A percentile compares a stretch with the other conserved stretches of the same genome.
Conservation (phyloP, 352 stramenopile genomes). For the Phytophthora fragariae region DNA sequence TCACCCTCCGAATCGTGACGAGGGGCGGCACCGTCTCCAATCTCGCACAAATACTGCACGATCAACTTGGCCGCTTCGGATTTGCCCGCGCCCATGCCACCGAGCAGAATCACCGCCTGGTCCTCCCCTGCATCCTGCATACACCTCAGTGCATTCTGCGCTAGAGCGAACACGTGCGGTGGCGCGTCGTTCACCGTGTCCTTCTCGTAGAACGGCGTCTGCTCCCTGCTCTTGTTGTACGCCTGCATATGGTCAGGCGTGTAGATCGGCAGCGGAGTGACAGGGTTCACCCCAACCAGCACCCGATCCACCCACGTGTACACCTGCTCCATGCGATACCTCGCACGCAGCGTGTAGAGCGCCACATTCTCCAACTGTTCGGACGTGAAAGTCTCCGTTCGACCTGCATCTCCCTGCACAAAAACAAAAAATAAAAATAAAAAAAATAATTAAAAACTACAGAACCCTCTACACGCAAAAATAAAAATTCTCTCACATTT, state of each 20-base stretch:
- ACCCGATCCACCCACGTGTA: slow-evolving; percentile 88
- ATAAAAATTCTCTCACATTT: slow-evolving; percentile 43
- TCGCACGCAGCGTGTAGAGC: slow-evolving; percentile 74
- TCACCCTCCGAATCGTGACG: slow-evolving; percentile 52
- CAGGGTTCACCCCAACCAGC: slow-evolving; percentile 76
- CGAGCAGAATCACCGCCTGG: slow-evolving; percentile 79
- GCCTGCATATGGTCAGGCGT: slow-evolving; percentile 86
- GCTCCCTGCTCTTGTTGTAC: slow-evolving; percentile 74
- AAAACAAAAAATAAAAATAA: slow-evolving; percentile 8
- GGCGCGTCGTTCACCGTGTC: slow-evolving; percentile 67
- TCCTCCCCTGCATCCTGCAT: slow-evolving; percentile 86
- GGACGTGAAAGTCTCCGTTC: slow-evolving; percentile 64
- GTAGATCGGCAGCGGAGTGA: slow-evolving; percentile 78
- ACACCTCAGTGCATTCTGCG: slow-evolving; percentile 76
- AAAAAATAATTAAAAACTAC: background rate
- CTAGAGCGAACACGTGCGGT: slow-evolving; percentile 81
- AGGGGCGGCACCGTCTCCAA: slow-evolving; percentile 62
- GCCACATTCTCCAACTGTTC: slow-evolving; percentile 80
- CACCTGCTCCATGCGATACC: slow-evolving; percentile 84
- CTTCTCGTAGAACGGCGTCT: slow-evolving; percentile 62
- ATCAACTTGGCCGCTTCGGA: slow-evolving; percentile 85
- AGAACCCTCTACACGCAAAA: background rate
- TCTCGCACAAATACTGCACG: slow-evolving; percentile 85
- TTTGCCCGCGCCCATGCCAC: slow-evolving; percentile 79
- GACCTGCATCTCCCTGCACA: slow-evolving; percentile 55